Percentiles rank a stretch among this genome's conserved stretches.
Conservation (phyloP, 495 filamentous ascomycete genomes). For the Aspergillus homomorphus region DNA sequence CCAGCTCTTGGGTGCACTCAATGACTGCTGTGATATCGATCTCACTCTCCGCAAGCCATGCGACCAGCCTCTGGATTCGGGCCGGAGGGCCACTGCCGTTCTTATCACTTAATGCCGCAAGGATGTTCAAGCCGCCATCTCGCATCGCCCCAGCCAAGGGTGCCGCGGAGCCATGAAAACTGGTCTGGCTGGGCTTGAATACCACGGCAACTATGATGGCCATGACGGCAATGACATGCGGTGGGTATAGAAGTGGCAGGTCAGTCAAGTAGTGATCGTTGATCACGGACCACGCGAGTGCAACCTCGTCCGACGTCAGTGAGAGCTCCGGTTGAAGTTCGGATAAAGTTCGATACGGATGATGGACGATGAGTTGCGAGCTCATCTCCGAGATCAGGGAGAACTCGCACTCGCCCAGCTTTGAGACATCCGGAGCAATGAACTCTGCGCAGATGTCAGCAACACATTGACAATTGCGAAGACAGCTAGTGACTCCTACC, state of each 20-base stretch:
- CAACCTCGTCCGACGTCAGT: slow-evolving; percentile 73
- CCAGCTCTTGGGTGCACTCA: slow-evolving; percentile 91
- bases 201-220: slow-evolving; percentile 85
- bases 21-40: slow-evolving; percentile 90
- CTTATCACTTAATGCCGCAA: slow-evolving; percentile 39
- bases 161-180: slow-evolving; percentile 40
- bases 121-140: slow-evolving; percentile 40
- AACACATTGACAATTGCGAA: background rate
- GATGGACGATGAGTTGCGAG: slow-evolving; percentile 91
- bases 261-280: slow-evolving; percentile 98
- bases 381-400: slow-evolving; percentile 91
- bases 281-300: slow-evolving; percentile 80
- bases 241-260: slow-evolving; percentile 80
- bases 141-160: slow-evolving; percentile 40
- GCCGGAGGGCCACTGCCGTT: slow-evolving; percentile 33
- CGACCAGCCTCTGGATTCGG: slow-evolving; percentile 70
- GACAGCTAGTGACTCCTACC: slow-evolving; percentile 42
- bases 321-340: slow-evolving; percentile 66
- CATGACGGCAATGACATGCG: slow-evolving; percentile 86
- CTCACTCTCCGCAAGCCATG: slow-evolving; percentile 88
- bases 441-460: slow-evolving; percentile 54
- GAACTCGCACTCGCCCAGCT: slow-evolving; percentile 95
- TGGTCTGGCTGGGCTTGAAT: slow-evolving; percentile 56
- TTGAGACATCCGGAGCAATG: slow-evolving; percentile 75
- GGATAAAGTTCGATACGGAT: slow-evolving; percentile 88